Evolutionary conservation across 2,329 filamentous ascomycete genomes (phyloP).

Genomic region (Colletotrichum horii): DNA sequence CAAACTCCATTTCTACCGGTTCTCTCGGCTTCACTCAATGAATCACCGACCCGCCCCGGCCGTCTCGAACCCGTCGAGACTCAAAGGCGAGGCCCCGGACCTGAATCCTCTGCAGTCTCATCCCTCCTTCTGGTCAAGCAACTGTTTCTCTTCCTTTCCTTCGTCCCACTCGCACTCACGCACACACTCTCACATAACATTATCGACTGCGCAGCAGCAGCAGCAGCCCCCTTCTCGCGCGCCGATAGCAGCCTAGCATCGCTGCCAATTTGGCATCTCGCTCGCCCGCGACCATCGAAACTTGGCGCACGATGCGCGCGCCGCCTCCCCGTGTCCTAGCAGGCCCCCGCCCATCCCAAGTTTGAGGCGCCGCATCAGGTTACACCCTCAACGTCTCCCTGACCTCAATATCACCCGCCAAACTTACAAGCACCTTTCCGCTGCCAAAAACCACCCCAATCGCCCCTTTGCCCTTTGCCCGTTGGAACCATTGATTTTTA

Average conservation of each 20-base stretch:
- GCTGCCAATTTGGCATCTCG: background rate
- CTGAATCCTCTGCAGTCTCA: background rate
- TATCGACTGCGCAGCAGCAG: background rate
- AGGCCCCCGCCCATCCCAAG: background rate
- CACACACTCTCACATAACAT: background rate
- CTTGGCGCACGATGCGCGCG: background rate
- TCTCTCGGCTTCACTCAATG: background rate
- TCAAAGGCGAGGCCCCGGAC: background rate
- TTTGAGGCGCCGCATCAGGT: background rate
- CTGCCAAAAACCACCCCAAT: background rate
- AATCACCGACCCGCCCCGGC: background rate
- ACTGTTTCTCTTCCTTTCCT: background rate
- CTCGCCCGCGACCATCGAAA: background rate
- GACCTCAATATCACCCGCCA: background rate
- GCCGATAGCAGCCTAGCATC: constrained; percentile 1
- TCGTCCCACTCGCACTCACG: background rate
- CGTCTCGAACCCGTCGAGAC: background rate
- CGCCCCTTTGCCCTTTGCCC: background rate
- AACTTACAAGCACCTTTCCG: background rate
- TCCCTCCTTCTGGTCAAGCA: background rate
- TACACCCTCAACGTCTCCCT: background rate
- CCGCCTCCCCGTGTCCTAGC: background rate
- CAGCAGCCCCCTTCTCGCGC: no score
- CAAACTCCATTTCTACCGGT: constrained; percentile 12
- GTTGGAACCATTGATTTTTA: constrained; percentile 7